Evolutionary conservation across 2,329 filamentous ascomycete species (phyloP).

Genomic region (Acrodontium crateriforme): DNA sequence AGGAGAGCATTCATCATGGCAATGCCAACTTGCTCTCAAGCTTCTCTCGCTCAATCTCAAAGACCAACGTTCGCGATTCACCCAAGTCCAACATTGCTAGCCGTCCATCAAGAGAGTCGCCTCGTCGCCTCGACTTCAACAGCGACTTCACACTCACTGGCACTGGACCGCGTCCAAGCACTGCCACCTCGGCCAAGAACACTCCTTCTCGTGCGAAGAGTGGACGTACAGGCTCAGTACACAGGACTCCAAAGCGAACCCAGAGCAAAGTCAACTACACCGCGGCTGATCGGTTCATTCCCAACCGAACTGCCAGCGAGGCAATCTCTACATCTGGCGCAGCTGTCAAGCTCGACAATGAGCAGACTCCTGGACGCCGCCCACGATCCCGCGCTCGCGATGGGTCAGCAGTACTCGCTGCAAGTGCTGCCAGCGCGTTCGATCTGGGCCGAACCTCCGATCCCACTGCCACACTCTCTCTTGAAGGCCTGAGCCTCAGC

Average conservation of each 20-base stretch:
- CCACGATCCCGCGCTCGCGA: constrained; percentile 59
- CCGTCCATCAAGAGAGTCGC: constrained; percentile 46
- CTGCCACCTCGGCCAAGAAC: constrained; percentile 29
- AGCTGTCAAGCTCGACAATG: constrained; percentile 70
- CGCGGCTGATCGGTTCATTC: constrained; percentile 80
- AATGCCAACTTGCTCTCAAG: constrained; percentile 66
- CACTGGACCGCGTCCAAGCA: constrained; percentile 44
- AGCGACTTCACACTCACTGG: constrained; percentile 87
- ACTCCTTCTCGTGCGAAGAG: constrained; percentile 29
- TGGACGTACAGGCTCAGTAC: constrained; percentile 25
- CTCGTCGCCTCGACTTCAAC: constrained; percentile 76
- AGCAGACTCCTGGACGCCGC: constrained; percentile 46
- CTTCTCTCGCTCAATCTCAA: constrained; percentile 56
- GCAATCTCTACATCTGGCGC: constrained; percentile 56
- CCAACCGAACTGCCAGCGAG: constrained; percentile 81
- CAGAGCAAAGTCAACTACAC: constrained; percentile 54
- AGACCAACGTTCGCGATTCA: constrained; percentile 63
- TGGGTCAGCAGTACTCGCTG: constrained; percentile 59
- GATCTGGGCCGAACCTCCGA: constrained; percentile 59
- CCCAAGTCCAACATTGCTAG: constrained; percentile 94
- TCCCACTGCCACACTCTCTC: constrained; percentile 49
- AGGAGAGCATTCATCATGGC: constrained; percentile 59
- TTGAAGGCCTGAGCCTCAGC: constrained; percentile 68
- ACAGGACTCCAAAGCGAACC: constrained; percentile 27
- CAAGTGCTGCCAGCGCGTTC: constrained; percentile 53